These are phyloP conservation scores for Simmondsia chinensis DNA, from an alignment of 148 eudicot genomes.

Conservation along the genomic window DNA sequence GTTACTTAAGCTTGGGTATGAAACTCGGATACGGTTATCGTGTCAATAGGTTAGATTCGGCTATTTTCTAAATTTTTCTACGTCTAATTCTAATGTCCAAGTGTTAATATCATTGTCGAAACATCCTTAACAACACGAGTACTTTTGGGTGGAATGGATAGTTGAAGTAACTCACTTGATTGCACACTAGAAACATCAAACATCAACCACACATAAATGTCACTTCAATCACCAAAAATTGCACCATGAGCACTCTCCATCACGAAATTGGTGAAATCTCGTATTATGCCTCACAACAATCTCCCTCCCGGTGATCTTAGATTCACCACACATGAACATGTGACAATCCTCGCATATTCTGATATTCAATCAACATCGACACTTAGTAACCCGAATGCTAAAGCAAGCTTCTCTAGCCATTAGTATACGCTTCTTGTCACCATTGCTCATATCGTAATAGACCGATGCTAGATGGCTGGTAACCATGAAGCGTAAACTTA, in stretches of 20 bases:
- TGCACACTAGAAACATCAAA: no score
- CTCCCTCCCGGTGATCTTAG: constrained; percentile 33
- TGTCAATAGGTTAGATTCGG: no score
- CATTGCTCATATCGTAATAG: constrained; percentile 41
- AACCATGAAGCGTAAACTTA: constrained; percentile 26
- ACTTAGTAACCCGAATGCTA: constrained; percentile 37
- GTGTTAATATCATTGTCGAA: no score
- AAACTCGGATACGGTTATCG: no score
- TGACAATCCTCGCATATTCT: constrained; percentile 70
- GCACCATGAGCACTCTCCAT: constrained; percentile 51
- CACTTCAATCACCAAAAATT: constrained; percentile 42
- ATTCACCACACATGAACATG: constrained; percentile 48
- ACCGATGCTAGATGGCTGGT: constrained; percentile 29
- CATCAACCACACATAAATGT: no score
- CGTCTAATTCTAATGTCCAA: no score
- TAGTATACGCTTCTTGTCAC: constrained; percentile 37
- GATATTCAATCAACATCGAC: constrained; percentile 28
- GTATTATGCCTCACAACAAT: constrained; percentile 46
- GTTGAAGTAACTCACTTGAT: no score
- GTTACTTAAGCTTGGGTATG: no score
- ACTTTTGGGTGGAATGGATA: no score
- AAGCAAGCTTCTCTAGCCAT: constrained; percentile 51
- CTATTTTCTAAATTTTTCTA: no score
- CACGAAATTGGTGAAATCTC: constrained; percentile 56
- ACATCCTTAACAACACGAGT: no score